Base-by-base conservation (phyloP, 1,139 yeast genomes). In the Pichia sp. region DNA sequence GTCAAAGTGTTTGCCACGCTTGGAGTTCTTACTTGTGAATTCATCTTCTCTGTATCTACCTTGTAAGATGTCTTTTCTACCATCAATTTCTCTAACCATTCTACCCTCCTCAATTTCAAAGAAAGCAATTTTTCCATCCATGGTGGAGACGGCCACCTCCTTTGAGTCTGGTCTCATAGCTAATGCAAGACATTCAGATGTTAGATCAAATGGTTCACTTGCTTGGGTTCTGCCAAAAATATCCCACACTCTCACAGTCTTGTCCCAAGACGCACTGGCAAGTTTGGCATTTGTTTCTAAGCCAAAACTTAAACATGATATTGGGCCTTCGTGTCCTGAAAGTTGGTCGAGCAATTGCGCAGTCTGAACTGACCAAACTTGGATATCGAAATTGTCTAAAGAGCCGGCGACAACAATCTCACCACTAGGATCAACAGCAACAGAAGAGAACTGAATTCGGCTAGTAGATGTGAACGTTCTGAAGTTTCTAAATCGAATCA, bases 201-300 rank as follows among this genome's bases (percentile, higher is more conserved):
- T 74, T 22, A 86, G 74, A 51, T 83, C 87, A 50, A 91, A 74
- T 5, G 98, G 97, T 59, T 91, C 99, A 32, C 85, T 94, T 33
- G 77, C 78, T 53, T 79, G 87, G 1, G 86, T 71, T 49, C 95
- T 73, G 8, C 88, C 82, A 58, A 91, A 91, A 30, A 91, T 77
- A 55, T 80, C 83, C 99, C 99, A 91, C 11, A 91, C 68, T 49
- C 98, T 69, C 11, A 88, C 80, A 2, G 97, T 86, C 51, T 81
- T 83, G 61, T 91, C 99, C 99, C 99, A 93, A 20, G 95, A 82
- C 2, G 96, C 94, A 40, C 93, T 80, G 3, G 95, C 97, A 40
- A 91, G 66, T 10, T 79, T 69, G 1, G 57, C 50, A 5, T 67
- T 66, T 44, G 74, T 78, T 54, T 87, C 96, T 12, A 65, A 66